Conservation (phyloP, 805 yeast species). For the Tetrapisispora taiwanensis region DNA sequence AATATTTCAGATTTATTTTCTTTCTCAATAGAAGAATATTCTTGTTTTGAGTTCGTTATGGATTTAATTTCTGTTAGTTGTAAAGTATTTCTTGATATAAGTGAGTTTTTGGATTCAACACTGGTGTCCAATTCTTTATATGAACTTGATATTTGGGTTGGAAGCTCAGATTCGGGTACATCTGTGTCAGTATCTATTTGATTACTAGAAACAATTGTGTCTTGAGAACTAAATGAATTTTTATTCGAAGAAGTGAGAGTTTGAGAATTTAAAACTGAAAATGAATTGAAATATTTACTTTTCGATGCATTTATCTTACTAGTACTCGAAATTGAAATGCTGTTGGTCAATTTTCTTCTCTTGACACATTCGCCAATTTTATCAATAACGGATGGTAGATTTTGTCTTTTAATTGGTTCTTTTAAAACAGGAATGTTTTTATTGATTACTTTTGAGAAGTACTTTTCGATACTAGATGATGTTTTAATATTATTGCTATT, state of each 20-base stretch:
- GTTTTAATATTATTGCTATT: neutral
- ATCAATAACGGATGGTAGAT: conserved; percentile 4
- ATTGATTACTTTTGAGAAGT: conserved; percentile 10
- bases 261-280: neutral
- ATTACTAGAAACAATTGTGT: neutral
- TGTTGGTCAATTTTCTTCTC: conserved; percentile 14
- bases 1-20: conserved; percentile 13
- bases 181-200: conserved; percentile 15
- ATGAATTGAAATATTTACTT: conserved; percentile 3
- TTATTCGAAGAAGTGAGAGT: neutral
- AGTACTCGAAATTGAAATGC: neutral
- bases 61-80: too few relatives aligned
- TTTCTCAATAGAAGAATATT: neutral
- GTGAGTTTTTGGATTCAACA: neutral
- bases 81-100: too few relatives aligned
- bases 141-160: conserved; percentile 21
- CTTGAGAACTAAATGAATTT: neutral
- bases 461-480: conserved; percentile 13
- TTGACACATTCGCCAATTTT: conserved; percentile 16
- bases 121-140: neutral
- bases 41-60: too few relatives aligned
- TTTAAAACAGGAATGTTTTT: neutral
- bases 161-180: conserved; percentile 19
- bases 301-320: neutral
- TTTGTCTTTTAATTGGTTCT: neutral